phyloP scores from a whole-genome alignment of 2,329 filamentous ascomycete genomes.

The Penicillium expansum region DNA sequence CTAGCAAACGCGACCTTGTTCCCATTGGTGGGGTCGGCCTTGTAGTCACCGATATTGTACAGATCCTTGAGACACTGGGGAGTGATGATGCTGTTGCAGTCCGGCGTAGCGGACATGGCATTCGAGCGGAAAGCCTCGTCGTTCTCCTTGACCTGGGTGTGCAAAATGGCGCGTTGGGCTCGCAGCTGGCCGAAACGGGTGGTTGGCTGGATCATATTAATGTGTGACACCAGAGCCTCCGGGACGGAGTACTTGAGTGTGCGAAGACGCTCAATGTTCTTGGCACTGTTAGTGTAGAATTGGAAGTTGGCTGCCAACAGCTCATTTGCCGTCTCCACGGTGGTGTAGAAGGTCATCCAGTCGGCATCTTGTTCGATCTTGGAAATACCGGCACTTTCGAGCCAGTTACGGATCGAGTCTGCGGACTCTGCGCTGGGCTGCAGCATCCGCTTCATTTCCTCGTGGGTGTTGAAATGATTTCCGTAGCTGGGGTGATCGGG shows the following conservation, averaged over 20 bases:
- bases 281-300: constrained; percentile 34
- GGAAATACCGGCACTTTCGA: constrained; percentile 40
- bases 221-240: constrained; percentile 30
- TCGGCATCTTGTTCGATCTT: constrained; percentile 39
- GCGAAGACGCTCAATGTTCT: constrained; percentile 34
- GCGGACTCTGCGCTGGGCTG: constrained; percentile 43
- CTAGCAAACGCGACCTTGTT: constrained; percentile 47
- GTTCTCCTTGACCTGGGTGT: constrained; percentile 19
- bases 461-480: constrained; percentile 46
- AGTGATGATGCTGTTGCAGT: constrained; percentile 47
- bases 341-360: constrained; percentile 40
- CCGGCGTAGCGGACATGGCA: constrained; percentile 18
- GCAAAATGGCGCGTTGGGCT: constrained; percentile 27
- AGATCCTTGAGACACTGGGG: constrained; percentile 49
- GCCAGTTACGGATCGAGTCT: constrained; percentile 47
- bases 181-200: constrained; percentile 42
- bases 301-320: constrained; percentile 42
- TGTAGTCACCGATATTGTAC: constrained; percentile 47
- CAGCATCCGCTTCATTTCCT: constrained; percentile 52
- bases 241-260: constrained; percentile 45
- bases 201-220: constrained; percentile 45
- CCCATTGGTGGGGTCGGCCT: constrained; percentile 35
- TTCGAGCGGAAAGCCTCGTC: constrained; percentile 23
- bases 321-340: constrained; percentile 36
- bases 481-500: constrained; percentile 50